Conservation (phyloP, 148 eudicot species). For the Rheum nobile region DNA sequence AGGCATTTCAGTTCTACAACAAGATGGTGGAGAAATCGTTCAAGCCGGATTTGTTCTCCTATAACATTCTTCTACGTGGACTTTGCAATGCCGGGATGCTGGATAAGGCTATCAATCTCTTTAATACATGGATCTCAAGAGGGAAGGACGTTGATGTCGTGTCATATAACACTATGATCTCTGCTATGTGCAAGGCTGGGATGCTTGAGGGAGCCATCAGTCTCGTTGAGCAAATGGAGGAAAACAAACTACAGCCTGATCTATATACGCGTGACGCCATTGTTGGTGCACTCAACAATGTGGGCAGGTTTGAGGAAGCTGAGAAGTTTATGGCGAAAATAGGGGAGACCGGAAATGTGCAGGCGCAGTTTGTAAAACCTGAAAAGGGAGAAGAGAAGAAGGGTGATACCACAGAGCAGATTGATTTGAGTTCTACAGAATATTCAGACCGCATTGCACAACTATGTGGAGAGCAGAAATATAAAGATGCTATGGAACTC, state of each 20-base stretch:
- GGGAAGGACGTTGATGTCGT: slow-evolving; percentile 65
- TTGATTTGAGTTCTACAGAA: slow-evolving; percentile 26
- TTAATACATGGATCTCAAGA: slow-evolving; percentile 51
- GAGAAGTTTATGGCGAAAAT: slow-evolving; percentile 38
- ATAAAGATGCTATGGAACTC: slow-evolving; percentile 58
- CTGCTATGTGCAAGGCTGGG: slow-evolving; percentile 57
- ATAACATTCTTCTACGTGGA: slow-evolving; percentile 75
- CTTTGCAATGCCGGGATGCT: slow-evolving; percentile 73
- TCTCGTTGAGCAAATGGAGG: slow-evolving; percentile 55
- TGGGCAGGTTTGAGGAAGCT: slow-evolving; percentile 50
- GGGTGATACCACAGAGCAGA: slow-evolving; percentile 15
- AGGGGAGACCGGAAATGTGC: slow-evolving; percentile 19
- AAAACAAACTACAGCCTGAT: slow-evolving; percentile 55
- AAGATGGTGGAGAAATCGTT: slow-evolving; percentile 61
- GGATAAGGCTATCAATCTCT: slow-evolving; percentile 65
- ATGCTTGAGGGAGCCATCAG: slow-evolving; percentile 54
- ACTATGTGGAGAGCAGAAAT: slow-evolving; percentile 46
- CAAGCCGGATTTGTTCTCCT: slow-evolving; percentile 61
- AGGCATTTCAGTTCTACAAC: slow-evolving; percentile 76
- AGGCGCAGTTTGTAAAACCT: slow-evolving; percentile 10
- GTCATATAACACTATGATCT: slow-evolving; percentile 62
- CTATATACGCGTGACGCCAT: slow-evolving; percentile 48
- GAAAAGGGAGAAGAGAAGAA: slow-evolving; percentile 17
- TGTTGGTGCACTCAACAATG: slow-evolving; percentile 39
- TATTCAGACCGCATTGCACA: slow-evolving; percentile 42